Base-by-base conservation (phyloP, 148 eudicot species). In the Camellia granthamiana region DNA sequence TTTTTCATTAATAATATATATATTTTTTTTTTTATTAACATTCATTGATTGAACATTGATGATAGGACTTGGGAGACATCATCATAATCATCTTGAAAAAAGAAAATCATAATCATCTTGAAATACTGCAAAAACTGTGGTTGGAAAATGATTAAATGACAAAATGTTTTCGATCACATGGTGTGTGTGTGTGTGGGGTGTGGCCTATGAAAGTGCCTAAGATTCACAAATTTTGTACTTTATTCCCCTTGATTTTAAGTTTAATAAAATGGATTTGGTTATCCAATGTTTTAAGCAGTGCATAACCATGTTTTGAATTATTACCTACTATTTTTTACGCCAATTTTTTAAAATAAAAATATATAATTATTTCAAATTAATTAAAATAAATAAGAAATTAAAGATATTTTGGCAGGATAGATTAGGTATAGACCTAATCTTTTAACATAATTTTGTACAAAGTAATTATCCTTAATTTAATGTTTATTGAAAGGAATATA, bases 161-260 rank as follows among this genome's bases (percentile, higher is more conserved):
- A 65, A 30, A 30, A 65, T 77, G 79, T 8, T 49, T 77, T 77
- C 72, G 1, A 77, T 65, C 79, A 77, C 65, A 49, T 77, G 55
- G 71, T 46, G 68, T 21, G 38, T 30, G 38, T 30, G 38, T 30
- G 38, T 30, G 38, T 30, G 38, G 38, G 38, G 38, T 30, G 69
- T 49, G 72, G 15, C 62, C 38, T 7, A 8, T 13, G n/a, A 49
- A 65, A 55, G 41, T 11, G 79, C 42, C 56, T 46, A 47, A 71
- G 38, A n/a, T 71, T 71, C 56, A 71, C 55, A n/a, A 43, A 71
- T 47, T 47, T 44, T 12, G 0, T 19, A 7, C 55, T 7, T 47
- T 71, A 9, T n/a, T 47, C 10, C 8, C n/a, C 49, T 43, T 69
- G 51, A 69, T 44, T 69, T 43, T 21, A 44, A 69, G 72, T 69